Evolutionary conservation across 495 filamentous ascomycete genomes (phyloP).

Genomic region (Neurospora discreta): DNA sequence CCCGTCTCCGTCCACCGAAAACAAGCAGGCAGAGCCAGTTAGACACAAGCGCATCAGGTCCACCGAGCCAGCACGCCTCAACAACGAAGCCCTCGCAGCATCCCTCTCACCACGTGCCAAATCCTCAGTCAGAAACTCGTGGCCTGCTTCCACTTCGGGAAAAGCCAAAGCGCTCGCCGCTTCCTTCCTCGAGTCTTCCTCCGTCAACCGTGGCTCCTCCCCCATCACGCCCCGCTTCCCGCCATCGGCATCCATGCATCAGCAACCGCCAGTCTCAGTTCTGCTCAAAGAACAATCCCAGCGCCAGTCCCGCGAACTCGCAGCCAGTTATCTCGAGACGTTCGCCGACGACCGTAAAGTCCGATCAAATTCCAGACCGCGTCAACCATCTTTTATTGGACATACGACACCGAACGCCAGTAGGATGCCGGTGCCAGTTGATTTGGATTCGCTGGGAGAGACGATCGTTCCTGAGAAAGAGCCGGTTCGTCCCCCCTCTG

Average conservation of each 20-base stretch:
- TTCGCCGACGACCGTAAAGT: background rate
- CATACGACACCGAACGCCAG: background rate
- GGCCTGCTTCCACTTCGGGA: background rate
- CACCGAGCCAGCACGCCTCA: background rate
- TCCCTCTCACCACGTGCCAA: background rate
- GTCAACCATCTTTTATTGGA: background rate
- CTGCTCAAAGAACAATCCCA: background rate
- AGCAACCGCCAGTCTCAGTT: background rate
- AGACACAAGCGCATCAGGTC: slow-evolving; percentile 1
- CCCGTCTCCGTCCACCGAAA: background rate
- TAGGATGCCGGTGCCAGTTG: background rate
- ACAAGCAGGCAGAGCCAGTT: background rate
- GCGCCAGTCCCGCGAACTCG: background rate
- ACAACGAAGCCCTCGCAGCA: background rate
- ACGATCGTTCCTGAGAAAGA: background rate
- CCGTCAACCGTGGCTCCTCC: background rate
- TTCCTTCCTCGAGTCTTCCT: background rate
- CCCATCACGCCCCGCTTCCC: background rate
- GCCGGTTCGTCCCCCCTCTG: background rate
- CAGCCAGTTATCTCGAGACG: background rate
- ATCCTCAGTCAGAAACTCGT: background rate
- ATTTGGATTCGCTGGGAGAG: background rate
- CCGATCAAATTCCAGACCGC: background rate
- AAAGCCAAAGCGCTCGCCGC: background rate
- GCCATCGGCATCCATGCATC: background rate